phyloP scores from a whole-genome alignment of 2,329 filamentous ascomycete genomes.

The Pseudogymnoascus sp. region DNA sequence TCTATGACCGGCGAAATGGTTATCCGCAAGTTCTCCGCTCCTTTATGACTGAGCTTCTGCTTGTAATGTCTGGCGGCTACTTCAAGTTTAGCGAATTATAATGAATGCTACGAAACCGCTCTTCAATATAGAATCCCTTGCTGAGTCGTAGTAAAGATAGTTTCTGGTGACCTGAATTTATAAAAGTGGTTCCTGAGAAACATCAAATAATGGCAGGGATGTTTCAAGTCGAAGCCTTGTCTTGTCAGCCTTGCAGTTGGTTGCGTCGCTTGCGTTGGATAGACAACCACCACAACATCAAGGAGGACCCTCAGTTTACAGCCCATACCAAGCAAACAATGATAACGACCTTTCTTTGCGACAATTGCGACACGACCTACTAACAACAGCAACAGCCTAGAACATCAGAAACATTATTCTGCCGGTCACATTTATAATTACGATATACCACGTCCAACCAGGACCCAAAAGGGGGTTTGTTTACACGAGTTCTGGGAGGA shows the following conservation, averaged over 20 bases:
- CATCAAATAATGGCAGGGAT: background rate
- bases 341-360: conserved; percentile 5
- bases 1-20: background rate
- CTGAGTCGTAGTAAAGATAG: background rate
- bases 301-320: conserved; percentile 7
- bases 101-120: background rate
- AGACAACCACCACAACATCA: conserved; percentile 5
- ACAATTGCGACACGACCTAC: conserved; percentile 5
- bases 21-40: background rate
- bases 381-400: background rate
- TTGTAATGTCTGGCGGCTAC: background rate
- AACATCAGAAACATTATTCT: background rate
- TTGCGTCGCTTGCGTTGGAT: conserved; percentile 7
- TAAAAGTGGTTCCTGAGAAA: background rate
- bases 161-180: background rate
- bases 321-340: conserved; percentile 6
- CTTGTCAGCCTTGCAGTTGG: background rate
- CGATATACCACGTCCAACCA: background rate
- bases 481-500: conserved; percentile 1
- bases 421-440: background rate
- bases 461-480: background rate
- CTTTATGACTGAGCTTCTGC: background rate
- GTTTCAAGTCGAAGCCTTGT: background rate
- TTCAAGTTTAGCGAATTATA: background rate
- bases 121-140: background rate